Conservation (phyloP, 192 early-diverging fungal species). For the Entomortierella chlamydospora region DNA sequence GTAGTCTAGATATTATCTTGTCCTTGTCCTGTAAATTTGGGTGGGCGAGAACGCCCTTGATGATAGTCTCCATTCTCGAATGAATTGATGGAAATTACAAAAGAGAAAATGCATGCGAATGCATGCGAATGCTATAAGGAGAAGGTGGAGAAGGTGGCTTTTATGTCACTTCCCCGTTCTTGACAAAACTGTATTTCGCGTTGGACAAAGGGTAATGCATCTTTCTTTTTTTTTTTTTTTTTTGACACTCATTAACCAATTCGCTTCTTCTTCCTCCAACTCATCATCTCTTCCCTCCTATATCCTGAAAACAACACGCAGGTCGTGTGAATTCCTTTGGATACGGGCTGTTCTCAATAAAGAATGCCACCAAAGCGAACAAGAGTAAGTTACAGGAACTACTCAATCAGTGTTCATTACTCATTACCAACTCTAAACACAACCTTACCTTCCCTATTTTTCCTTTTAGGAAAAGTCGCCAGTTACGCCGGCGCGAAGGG, state of each 20-base stretch:
- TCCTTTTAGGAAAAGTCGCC: conserved; percentile 18
- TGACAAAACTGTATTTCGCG: too few relatives aligned
- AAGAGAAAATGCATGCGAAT: not conserved
- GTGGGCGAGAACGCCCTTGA: conserved; percentile 27
- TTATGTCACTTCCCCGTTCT: too few relatives aligned
- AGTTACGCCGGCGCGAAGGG: conserved; percentile 12
- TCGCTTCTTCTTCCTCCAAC: too few relatives aligned
- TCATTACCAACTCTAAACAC: not conserved
- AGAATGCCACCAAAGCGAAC: conserved; percentile 42
- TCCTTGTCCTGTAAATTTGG: conserved; percentile 9
- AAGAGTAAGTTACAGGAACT: conserved; percentile 4
- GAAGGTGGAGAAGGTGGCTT: too few relatives aligned
- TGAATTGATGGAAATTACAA: not conserved
- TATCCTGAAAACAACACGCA: not conserved
- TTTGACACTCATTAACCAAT: too few relatives aligned
- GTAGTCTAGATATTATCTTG: conserved; percentile 31
- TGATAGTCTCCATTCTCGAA: conserved; percentile 34
- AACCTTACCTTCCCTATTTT: not conserved
- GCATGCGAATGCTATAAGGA: too few relatives aligned
- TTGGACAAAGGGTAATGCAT: too few relatives aligned
- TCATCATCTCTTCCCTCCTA: too few relatives aligned
- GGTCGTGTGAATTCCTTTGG: not conserved
- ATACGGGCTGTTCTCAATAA: not conserved
- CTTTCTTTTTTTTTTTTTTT: too few relatives aligned
- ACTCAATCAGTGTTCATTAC: not conserved